Evolutionary conservation across 345 rosid species (phyloP), one percentile per base, ranked within the genome.

Genomic region (Lenwebbia sp.): DNA sequence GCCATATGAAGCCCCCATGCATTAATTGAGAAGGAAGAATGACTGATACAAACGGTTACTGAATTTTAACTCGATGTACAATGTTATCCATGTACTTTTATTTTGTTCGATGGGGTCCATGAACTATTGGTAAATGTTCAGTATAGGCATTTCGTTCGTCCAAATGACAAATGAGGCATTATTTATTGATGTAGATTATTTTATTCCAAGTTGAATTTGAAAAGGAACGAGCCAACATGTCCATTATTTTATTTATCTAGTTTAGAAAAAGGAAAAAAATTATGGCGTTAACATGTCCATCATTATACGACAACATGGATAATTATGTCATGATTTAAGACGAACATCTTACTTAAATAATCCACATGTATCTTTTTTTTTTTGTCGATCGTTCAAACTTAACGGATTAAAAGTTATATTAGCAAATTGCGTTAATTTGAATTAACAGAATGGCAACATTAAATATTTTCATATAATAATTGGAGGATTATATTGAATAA

Each of bases 261-360:
- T 30, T 65, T 8, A 65, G 23, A 30, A 15, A 51, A 65, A 65
- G 41, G 44, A 30, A 30, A 30, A 30, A 65, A 65, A 30, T 30
- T 65, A 19, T 30, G 41, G 2, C 33, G 22, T 7, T 65, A 15
- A 65, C 10, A 2, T 65, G 7, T 65, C 11, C 6, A 30, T 28
- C 10, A 1, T 60, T 13, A 60, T 28, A 13, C 6, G 9, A n/a
- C 1, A 6, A 30, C 3, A 0, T 8, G 0, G 13, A 65, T 17
- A 2, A 17, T 65, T 65, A 65, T 19, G 17, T 33, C 5, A 0
- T 65, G 10, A 8, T 33, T 8, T 65, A 5, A 17, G 12, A 33
- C 37, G 25, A 17, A 30, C 17, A 65, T 33, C 5, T 33, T 33
- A 17, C 19, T 10, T 0, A 0, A 22, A 65, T 9, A 17, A 33